A percentile compares a stretch with the other conserved stretches of the same genome.
phyloP scores from a whole-genome alignment of 2,329 filamentous ascomycete species.

The Epichloe sylvatica region DNA sequence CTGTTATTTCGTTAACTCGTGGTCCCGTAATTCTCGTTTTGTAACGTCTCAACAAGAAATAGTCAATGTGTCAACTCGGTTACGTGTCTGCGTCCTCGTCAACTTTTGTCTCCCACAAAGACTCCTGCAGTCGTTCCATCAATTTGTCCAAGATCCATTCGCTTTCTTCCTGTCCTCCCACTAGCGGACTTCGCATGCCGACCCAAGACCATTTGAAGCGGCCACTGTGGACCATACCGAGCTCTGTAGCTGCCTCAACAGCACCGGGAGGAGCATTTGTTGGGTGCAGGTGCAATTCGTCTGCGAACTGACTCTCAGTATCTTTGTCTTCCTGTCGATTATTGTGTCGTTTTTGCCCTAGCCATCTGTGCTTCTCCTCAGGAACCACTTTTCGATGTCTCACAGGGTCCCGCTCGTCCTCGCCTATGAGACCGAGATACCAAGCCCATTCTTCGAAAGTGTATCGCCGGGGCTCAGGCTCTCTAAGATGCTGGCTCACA shows the following conservation, averaged over 20 bases:
- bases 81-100: conserved; percentile 2
- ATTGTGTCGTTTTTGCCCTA: conserved; percentile 1
- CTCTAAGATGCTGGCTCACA: conserved; percentile 48
- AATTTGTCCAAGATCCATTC: conserved; percentile 61
- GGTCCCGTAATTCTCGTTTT: background rate
- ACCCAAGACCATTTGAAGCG: conserved; percentile 56
- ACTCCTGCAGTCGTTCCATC: conserved; percentile 35
- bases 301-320: background rate
- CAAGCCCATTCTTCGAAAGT: conserved; percentile 77
- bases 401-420: conserved; percentile 39
- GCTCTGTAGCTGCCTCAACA: conserved; percentile 1
- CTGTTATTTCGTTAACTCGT: too few species aligned
- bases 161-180: conserved; percentile 53
- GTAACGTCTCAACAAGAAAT: background rate
- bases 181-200: conserved; percentile 52
- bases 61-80: background rate
- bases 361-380: conserved; percentile 11
- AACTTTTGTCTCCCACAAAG: conserved; percentile 10
- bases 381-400: conserved; percentile 33
- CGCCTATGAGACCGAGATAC: conserved; percentile 64
- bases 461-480: conserved; percentile 49
- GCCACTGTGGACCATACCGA: conserved; percentile 15
- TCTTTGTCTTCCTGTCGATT: background rate
- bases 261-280: conserved; percentile 1
- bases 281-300: background rate